phyloP scores from a whole-genome alignment of 1,284 basidiomycete species.

The Lentinula novae-zelandiae region DNA sequence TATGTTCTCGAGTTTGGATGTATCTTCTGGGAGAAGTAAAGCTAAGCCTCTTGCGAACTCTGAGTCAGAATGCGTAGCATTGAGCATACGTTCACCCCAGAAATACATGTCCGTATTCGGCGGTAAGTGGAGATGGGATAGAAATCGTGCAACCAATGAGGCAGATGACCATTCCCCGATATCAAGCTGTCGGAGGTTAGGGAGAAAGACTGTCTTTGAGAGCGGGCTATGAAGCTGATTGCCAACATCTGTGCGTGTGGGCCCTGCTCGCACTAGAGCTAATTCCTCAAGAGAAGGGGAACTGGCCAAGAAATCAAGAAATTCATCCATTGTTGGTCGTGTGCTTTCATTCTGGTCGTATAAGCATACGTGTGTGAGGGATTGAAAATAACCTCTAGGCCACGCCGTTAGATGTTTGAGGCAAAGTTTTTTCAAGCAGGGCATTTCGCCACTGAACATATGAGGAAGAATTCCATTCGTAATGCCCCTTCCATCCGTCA shows the following conservation, averaged over 20 bases:
- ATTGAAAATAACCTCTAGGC: conserved; percentile 14
- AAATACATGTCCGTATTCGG: conserved; percentile 12
- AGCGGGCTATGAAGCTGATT: not conserved
- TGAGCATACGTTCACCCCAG: conserved; percentile 13
- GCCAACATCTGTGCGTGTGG: conserved; percentile 6
- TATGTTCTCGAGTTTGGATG: conserved; percentile 7
- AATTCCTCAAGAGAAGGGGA: conserved; percentile 17
- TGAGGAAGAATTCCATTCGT: conserved; percentile 7
- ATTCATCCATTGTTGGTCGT: conserved; percentile 15
- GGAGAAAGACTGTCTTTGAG: conserved; percentile 8
- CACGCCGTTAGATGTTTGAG: conserved; percentile 18
- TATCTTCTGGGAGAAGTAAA: conserved; percentile 10
- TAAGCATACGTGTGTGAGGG: conserved; percentile 18
- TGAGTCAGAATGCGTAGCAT: not conserved
- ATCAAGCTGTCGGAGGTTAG: conserved; percentile 12
- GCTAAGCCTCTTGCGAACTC: conserved; percentile 1
- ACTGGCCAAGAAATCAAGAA: conserved; percentile 17
- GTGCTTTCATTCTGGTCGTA: conserved; percentile 11
- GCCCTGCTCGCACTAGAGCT: conserved; percentile 16
- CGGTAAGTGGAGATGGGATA: conserved; percentile 13
- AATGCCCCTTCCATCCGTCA: not conserved
- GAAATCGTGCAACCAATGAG: conserved; percentile 11
- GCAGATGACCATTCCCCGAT: conserved; percentile 14
- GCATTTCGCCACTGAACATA: conserved; percentile 15
- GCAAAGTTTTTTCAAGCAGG: conserved; percentile 12